Percentiles rank a stretch among this genome's conserved stretches.
Evolutionary conservation across 1,139 yeast species (phyloP).

Genomic region (Diutina rugosa): DNA sequence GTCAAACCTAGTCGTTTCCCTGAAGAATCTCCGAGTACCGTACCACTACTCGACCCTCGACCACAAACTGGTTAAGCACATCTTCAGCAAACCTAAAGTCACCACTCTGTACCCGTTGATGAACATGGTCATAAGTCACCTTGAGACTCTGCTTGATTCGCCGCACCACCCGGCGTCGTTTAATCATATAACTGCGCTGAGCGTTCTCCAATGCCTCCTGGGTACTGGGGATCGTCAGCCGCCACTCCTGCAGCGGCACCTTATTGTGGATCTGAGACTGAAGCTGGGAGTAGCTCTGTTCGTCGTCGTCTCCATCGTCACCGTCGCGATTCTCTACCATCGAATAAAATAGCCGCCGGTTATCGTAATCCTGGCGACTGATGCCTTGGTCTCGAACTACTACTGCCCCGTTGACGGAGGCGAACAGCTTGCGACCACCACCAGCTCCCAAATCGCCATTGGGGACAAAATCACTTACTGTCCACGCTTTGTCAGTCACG

Average conservation of each 20-base stretch:
- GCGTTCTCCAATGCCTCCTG: background rate
- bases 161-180: background rate
- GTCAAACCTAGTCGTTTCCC: background rate
- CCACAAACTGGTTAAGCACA: background rate
- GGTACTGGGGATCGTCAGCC: background rate
- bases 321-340: background rate
- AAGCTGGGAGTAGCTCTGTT: background rate
- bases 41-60: background rate
- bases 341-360: background rate
- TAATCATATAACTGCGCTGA: too few relatives aligned
- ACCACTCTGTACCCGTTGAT: background rate
- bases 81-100: background rate
- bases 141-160: background rate
- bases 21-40: background rate
- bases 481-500: background rate
- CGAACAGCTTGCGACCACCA: background rate
- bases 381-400: background rate
- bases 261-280: background rate
- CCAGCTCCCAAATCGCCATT: background rate
- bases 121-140: background rate
- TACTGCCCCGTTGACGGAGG: background rate
- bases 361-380: background rate
- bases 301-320: background rate
- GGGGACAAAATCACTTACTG: background rate
- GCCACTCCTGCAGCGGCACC: constrained; percentile 1